phyloP scores from a whole-genome alignment of 306 rosid genomes.

The Carpinus fangiana region DNA sequence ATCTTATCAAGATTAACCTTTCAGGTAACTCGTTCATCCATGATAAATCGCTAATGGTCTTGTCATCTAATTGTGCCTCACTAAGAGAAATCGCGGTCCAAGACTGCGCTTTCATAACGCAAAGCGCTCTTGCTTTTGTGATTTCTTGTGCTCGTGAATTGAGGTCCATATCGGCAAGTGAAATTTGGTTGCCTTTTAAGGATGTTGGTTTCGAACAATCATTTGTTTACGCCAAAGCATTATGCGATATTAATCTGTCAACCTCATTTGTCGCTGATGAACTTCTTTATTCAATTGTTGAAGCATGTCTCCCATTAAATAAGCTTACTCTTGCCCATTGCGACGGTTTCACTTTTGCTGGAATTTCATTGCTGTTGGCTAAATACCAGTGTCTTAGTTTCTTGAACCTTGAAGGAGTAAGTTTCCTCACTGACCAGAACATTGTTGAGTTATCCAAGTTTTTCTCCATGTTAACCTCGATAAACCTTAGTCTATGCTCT shows the following conservation, averaged over 20 bases:
- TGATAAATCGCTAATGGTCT: slow-evolving; percentile 30
- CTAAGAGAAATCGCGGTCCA: slow-evolving; percentile 38
- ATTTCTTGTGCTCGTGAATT: slow-evolving; percentile 34
- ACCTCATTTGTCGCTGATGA: slow-evolving; percentile 42
- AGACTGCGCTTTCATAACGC: slow-evolving; percentile 34
- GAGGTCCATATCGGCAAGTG: slow-evolving; percentile 34
- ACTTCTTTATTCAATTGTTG: slow-evolving; percentile 48
- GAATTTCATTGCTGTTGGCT: slow-evolving; percentile 41
- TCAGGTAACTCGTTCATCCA: slow-evolving; percentile 48
- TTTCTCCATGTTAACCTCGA: no score
- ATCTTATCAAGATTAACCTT: slow-evolving; percentile 51
- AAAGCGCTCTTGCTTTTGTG: slow-evolving; percentile 40
- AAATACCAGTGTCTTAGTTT: slow-evolving; percentile 41
- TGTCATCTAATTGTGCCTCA: slow-evolving; percentile 37
- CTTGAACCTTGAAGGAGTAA: slow-evolving; percentile 42
- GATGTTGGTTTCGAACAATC: slow-evolving; percentile 32
- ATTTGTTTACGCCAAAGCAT: slow-evolving; percentile 27
- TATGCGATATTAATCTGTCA: slow-evolving; percentile 43
- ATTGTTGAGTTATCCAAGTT: slow-evolving; percentile 17
- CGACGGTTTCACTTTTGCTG: slow-evolving; percentile 34
- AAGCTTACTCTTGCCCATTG: slow-evolving; percentile 48
- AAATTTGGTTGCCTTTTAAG: slow-evolving; percentile 19
- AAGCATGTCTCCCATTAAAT: slow-evolving; percentile 50
- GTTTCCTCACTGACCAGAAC: slow-evolving; percentile 41
- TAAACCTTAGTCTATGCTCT: no score